A percentile compares a stretch with the other conserved stretches of the same genome.
Evolutionary conservation across 129 eudicot species (phyloP).

Genomic region (Mikania micrantha): DNA sequence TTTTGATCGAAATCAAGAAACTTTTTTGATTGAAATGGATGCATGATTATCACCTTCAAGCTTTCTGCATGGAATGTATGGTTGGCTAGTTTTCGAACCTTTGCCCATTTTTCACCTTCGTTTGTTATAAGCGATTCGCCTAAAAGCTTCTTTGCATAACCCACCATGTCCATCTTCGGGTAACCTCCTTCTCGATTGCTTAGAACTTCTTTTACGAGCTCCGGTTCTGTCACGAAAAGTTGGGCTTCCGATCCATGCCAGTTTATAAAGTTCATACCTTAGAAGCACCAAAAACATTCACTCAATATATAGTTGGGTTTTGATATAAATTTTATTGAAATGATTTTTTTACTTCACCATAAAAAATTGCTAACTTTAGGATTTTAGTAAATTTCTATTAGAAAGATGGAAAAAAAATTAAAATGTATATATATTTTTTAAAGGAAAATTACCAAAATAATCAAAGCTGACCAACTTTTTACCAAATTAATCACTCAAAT

Average conservation of each 20-base stretch:
- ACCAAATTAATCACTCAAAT: too few relatives aligned
- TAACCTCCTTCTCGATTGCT: constrained; percentile 53
- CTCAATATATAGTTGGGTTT: too few relatives aligned
- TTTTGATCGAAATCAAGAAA: neutral
- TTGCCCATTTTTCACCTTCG: constrained; percentile 82
- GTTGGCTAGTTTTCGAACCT: constrained; percentile 58
- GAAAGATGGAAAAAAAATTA: too few relatives aligned
- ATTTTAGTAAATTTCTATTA: too few relatives aligned
- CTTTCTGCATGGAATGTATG: constrained; percentile 66
- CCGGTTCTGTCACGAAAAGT: constrained; percentile 54
- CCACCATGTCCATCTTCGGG: constrained; percentile 65
- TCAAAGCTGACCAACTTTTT: too few relatives aligned
- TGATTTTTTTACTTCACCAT: too few relatives aligned
- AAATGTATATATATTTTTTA: too few relatives aligned
- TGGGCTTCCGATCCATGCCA: constrained; percentile 75
- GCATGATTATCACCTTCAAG: constrained; percentile 37
- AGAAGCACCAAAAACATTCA: neutral
- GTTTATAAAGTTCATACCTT: constrained; percentile 47
- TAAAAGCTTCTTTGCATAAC: constrained; percentile 57
- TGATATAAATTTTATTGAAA: too few relatives aligned
- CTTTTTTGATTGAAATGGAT: neutral
- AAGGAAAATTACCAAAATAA: too few relatives aligned
- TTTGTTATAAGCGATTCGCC: constrained; percentile 58
- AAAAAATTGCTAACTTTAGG: too few relatives aligned
- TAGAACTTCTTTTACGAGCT: constrained; percentile 60